Percentiles rank a stretch among this genome's conserved stretches.
Evolutionary conservation across 2,329 filamentous ascomycete genomes (phyloP).

Genomic region (Penicillium sp.): DNA sequence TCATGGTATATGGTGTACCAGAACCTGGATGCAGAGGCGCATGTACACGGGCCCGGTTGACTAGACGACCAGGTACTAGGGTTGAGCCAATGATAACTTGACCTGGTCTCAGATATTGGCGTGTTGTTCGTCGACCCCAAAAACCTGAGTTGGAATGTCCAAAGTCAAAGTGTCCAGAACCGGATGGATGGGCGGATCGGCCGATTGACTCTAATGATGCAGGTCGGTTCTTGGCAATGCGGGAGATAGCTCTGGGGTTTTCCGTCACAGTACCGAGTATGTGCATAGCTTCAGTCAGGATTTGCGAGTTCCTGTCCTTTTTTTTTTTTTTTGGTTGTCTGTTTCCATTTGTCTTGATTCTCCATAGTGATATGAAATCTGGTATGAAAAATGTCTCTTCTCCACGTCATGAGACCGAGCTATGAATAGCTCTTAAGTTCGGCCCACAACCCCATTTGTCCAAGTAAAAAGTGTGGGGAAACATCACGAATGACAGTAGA

Average conservation of each 20-base stretch:
- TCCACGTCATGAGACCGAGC: constrained; percentile 3
- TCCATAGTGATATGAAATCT: neutral
- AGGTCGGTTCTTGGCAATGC: constrained; percentile 16
- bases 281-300: neutral
- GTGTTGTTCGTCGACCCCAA: constrained; percentile 2
- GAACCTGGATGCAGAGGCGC: constrained; percentile 13
- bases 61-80: constrained; percentile 15
- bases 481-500: constrained; percentile 22
- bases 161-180: constrained; percentile 15
- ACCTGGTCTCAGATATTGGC: constrained; percentile 6
- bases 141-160: constrained; percentile 4
- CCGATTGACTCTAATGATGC: constrained; percentile 14
- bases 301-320: neutral
- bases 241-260: constrained; percentile 13
- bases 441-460: neutral
- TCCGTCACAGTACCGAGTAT: neutral
- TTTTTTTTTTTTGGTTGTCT: neutral
- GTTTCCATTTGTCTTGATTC: neutral
- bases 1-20: constrained; percentile 9
- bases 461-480: constrained; percentile 22
- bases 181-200: constrained; percentile 12
- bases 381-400: neutral
- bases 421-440: neutral
- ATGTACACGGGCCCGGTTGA: constrained; percentile 14
- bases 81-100: constrained; percentile 11